Evolutionary conservation across 2,329 filamentous ascomycete species (phyloP).

Genomic region (Cryphonectria carpinicola): DNA sequence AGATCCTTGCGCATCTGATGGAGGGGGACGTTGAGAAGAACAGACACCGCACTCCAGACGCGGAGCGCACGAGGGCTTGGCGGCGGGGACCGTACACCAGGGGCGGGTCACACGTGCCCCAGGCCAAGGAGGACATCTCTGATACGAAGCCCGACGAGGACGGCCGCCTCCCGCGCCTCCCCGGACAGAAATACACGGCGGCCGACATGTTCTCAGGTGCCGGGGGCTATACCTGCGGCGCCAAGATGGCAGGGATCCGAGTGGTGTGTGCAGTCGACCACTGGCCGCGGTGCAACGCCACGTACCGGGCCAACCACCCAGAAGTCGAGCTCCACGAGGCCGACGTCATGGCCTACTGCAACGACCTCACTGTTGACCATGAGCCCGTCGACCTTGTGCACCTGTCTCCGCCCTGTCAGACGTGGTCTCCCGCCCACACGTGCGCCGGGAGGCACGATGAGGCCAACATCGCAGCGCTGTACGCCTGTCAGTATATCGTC

Average conservation of each 20-base stretch:
- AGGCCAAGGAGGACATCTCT: constrained; percentile 33
- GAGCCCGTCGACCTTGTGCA: constrained; percentile 69
- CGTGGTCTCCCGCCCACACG: constrained; percentile 75
- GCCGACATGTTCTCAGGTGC: constrained; percentile 76
- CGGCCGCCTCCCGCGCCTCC: constrained; percentile 16
- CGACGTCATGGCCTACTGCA: constrained; percentile 41
- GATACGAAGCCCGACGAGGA: neutral
- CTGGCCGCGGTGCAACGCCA: constrained; percentile 56
- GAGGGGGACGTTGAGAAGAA: constrained; percentile 36
- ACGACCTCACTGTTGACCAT: constrained; percentile 32
- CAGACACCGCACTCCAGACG: constrained; percentile 34
- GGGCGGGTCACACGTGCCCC: constrained; percentile 45
- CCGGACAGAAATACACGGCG: constrained; percentile 62
- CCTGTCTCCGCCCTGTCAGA: constrained; percentile 77
- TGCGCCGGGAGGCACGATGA: constrained; percentile 62
- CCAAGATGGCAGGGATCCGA: constrained; percentile 58
- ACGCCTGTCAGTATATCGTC: constrained; percentile 59
- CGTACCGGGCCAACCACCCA: constrained; percentile 64
- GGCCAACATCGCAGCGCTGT: constrained; percentile 65
- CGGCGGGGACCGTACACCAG: constrained; percentile 41
- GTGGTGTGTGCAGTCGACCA: constrained; percentile 69
- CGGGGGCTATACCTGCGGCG: constrained; percentile 72
- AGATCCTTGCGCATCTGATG: constrained; percentile 38
- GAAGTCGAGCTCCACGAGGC: constrained; percentile 51
- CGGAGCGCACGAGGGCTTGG: constrained; percentile 41